A percentile compares a stretch with the other conserved stretches of the same genome.
These are phyloP conservation scores for Keithomyces neogunnii DNA, from an alignment of 2,329 filamentous ascomycete species.

Conservation along the genomic window DNA sequence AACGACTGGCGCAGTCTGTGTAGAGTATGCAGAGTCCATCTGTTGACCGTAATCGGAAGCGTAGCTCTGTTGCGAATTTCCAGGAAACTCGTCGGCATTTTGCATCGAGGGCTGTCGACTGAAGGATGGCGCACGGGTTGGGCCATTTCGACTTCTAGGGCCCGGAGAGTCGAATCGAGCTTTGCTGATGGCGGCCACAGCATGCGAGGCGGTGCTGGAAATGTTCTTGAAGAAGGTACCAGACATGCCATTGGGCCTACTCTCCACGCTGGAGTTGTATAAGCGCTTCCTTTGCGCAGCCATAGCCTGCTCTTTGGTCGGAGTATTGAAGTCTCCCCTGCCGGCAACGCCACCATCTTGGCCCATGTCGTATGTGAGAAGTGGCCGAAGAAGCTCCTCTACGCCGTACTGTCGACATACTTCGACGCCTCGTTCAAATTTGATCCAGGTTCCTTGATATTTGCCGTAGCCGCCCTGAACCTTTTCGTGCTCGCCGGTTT, in stretches of 20 bases:
- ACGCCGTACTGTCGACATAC: constrained; percentile 78
- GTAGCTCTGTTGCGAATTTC: constrained; percentile 78
- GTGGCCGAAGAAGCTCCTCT: constrained; percentile 64
- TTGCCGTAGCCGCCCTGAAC: constrained; percentile 98
- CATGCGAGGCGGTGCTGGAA: constrained; percentile 83
- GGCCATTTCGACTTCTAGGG: constrained; percentile 56
- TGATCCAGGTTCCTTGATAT: constrained; percentile 98
- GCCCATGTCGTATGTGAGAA: constrained; percentile 74
- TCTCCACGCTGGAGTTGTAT: constrained; percentile 65
- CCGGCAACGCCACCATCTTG: constrained; percentile 65
- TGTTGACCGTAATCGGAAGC: constrained; percentile 67
- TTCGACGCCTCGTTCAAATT: constrained; percentile 82
- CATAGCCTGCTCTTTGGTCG: constrained; percentile 98
- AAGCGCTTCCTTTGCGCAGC: constrained; percentile 87
- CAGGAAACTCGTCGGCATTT: constrained; percentile 58
- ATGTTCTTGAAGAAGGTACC: constrained; percentile 98
- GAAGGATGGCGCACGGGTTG: constrained; percentile 59
- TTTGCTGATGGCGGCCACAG: constrained; percentile 94
- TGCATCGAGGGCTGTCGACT: constrained; percentile 65
- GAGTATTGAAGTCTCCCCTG: constrained; percentile 76
- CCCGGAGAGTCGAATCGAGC: constrained; percentile 85
- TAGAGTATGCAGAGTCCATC: constrained; percentile 62
- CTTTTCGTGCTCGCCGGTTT: constrained; percentile 94
- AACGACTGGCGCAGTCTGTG: constrained; percentile 39
- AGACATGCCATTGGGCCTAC: constrained; percentile 55